Base-by-base conservation (phyloP, 2,329 filamentous ascomycete species). In the Cercospora nicotianae region DNA sequence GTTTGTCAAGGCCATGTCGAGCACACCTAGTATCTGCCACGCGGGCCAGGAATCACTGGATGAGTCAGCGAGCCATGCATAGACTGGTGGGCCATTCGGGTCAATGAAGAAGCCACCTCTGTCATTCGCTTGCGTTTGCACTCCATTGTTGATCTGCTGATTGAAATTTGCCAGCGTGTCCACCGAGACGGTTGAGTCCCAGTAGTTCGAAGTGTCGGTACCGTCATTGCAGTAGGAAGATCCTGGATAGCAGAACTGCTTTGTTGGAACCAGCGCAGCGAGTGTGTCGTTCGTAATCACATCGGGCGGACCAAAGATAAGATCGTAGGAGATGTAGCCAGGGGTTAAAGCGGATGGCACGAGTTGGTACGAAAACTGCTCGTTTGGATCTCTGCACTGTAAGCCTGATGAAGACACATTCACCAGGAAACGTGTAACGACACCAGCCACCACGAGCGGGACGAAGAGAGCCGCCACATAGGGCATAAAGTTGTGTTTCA, bases 401-500 rank as follows among this genome's bases (percentile, higher is more conserved):
- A 87, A 58, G 80, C 79, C 59, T 84, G 83, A 16, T 95, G 81
- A 39, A 31, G 45, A 58, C n/a, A 67, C 65, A 28, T 68, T 68
- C 8, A 67, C 60, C 0, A 74, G 63, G 73, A 93, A 93, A 5
- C 94, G 83, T 2, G 89, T 91, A 0, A 92, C 91, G n/a, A 96
- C 80, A 0, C 89, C 92, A 16, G 92, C 90, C 0, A 91, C 91
- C 64, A 92, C 82, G 60, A 96, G 86, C 0, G 93, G 93, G 9
- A 96, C 87, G 1, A 92, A 72, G 33, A 96, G 84, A 0, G 92
- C 92, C 3, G 88, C 87, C 10, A 89, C 75, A 64, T 92, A 93
- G 0, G 92, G 90, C 33, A 93, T 82, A 80, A 88, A 92, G 75
- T 94, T 96, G 53, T 89, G 85, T 75, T 90, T 90, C 63, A 95